These are phyloP conservation scores for Cucumis cinereus DNA, from an alignment of 306 rosid species.

Conservation along the genomic window DNA sequence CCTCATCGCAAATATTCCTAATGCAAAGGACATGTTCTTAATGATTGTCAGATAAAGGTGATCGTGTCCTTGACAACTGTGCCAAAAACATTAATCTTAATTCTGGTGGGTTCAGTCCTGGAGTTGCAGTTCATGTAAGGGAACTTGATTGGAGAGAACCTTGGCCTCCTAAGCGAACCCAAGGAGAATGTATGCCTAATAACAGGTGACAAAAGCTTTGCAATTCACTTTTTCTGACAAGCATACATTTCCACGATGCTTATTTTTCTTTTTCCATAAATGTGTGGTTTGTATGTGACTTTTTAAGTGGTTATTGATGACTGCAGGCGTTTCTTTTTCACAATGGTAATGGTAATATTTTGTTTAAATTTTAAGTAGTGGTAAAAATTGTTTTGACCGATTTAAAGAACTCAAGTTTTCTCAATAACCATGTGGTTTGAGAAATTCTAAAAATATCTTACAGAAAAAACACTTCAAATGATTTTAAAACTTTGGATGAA, in stretches of 20 bases:
- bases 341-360: background rate
- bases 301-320: background rate
- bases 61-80: conserved; percentile 71
- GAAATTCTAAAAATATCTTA: background rate
- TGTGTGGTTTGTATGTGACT: background rate
- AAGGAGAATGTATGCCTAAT: conserved; percentile 22
- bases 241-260: background rate
- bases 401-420: background rate
- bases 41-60: conserved; percentile 58
- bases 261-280: background rate
- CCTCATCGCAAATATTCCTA: background rate
- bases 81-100: conserved; percentile 58
- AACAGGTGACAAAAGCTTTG: conserved; percentile 32
- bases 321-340: background rate
- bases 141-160: conserved; percentile 77
- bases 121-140: conserved; percentile 39
- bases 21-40: background rate
- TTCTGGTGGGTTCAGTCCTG: conserved; percentile 29
- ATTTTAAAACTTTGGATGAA: background rate
- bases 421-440: background rate
- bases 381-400: background rate
- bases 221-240: background rate
- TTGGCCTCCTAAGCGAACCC: conserved; percentile 60
- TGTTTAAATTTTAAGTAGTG: background rate
- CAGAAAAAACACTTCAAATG: background rate